These are phyloP conservation scores for Phytophthora crassamura DNA, from an alignment of 352 stramenopile genomes.

Conservation along the genomic window DNA sequence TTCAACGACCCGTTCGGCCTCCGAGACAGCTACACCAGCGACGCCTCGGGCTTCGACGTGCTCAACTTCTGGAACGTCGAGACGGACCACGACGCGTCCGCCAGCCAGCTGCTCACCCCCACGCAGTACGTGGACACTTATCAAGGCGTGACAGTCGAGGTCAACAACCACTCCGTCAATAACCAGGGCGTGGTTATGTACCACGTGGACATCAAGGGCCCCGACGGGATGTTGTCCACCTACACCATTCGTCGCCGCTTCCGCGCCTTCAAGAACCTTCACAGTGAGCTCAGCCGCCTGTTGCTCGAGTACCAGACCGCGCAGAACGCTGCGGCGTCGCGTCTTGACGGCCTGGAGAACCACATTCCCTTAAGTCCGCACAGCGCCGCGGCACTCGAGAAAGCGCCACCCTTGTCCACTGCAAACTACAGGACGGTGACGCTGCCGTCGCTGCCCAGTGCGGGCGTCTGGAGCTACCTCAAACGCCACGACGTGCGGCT, in stretches of 20 bases:
- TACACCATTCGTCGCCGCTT: constrained; percentile 89
- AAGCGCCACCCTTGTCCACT: constrained; percentile 37
- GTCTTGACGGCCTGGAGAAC: constrained; percentile 25
- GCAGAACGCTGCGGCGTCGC: constrained; percentile 11
- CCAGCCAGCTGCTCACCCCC: constrained; percentile 45
- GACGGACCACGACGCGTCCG: constrained; percentile 44
- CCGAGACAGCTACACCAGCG: constrained; percentile 66
- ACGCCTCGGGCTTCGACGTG: constrained; percentile 67
- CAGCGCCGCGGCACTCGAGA: constrained; percentile 37
- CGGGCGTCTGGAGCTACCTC: constrained; percentile 82
- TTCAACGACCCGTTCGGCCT: constrained; percentile 30
- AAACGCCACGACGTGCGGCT: constrained; percentile 83
- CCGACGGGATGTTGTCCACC: constrained; percentile 74
- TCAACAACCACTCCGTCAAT: constrained; percentile 77
- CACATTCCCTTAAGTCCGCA: constrained; percentile 57
- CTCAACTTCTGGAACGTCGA: constrained; percentile 68
- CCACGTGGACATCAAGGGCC: constrained; percentile 87
- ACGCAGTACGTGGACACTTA: constrained; percentile 58
- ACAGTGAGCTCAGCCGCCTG: constrained; percentile 69
- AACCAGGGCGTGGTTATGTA: constrained; percentile 89
- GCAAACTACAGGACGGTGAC: constrained; percentile 55
- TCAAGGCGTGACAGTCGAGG: constrained; percentile 70
- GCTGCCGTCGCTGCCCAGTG: constrained; percentile 71
- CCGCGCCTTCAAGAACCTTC: constrained; percentile 80
- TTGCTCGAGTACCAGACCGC: constrained; percentile 55